These are phyloP conservation scores for Podospora pseudocomata DNA, from an alignment of 495 filamentous ascomycete species.

Conservation along the genomic window DNA sequence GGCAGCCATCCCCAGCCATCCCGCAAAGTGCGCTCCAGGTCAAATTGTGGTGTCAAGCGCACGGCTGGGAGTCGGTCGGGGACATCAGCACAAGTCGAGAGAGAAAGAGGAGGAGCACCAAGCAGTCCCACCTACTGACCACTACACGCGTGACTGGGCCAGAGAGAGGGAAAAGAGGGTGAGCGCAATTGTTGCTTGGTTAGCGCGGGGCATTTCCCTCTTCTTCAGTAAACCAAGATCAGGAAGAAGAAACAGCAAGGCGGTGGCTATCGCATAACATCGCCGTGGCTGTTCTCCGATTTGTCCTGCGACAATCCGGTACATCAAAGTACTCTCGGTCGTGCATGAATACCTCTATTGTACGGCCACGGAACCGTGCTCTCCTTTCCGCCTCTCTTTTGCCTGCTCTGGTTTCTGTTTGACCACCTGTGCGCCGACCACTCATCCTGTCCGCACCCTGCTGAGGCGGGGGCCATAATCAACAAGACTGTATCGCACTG, in stretches of 20 bases:
- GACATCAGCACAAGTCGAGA: constrained; percentile 1
- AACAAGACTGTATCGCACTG: neutral
- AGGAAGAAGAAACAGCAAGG: neutral
- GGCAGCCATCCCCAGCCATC: constrained; percentile 43
- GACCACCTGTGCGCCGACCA: constrained; percentile 24
- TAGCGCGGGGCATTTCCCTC: constrained; percentile 5
- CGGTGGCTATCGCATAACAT: neutral
- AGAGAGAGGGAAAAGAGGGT: neutral
- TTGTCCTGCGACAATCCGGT: constrained; percentile 8
- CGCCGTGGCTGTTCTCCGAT: neutral
- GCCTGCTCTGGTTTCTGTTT: constrained; percentile 27
- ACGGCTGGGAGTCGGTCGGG: neutral
- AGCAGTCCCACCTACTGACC: neutral
- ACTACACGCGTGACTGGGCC: neutral
- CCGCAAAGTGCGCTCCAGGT: constrained; percentile 27
- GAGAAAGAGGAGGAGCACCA: neutral
- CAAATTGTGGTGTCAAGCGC: constrained; percentile 16
- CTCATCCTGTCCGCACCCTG: constrained; percentile 18
- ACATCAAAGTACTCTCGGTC: constrained; percentile 23
- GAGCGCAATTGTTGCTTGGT: neutral
- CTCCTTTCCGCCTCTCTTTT: constrained; percentile 21
- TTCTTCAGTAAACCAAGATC: neutral
- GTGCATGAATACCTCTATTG: constrained; percentile 34
- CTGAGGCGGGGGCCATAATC: neutral
- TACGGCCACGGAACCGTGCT: constrained; percentile 9